Evolutionary conservation across 208 protist species (phyloP), one percentile per base, ranked within the genome.

Genomic region (Acanthamoeba castellanii): DNA sequence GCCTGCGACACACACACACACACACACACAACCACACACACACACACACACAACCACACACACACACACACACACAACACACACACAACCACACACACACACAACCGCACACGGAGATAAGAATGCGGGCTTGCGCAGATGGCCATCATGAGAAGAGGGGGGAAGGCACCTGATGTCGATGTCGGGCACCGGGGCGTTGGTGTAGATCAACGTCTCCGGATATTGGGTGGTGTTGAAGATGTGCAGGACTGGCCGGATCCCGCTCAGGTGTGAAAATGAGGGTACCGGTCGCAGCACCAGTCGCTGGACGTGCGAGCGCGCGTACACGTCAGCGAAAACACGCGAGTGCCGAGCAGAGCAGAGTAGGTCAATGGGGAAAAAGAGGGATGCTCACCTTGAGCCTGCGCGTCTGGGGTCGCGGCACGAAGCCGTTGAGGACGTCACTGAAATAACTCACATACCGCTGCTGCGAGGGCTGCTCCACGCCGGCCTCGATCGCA

Each of bases 401-500:
- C 14, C 42, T 52, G 7, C 42, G 52, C 50, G 42, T 88, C 42
- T 61, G 55, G 50, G 81, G 81, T 66, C 34, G 42, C 25, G 81
- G 81, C 9, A 66, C 1, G 81, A 64, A 88, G 42, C 81, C 81
- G 14, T 64, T 55, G 50, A 88, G 18, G n/a, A 88, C 81, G 30
- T 59, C 45, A 5, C 22, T 18, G 42, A 88, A 88, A 42, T 88
- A 88, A 20, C 45, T 20, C 4, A 88, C 81, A 61, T 88, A 88
- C 20, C 81, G 42, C 30, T 66, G 81, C 34, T 88, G 81, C 6
- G 81, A 88, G 18, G 81, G 81, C 34, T 88, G 81, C 52, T 88
- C 81, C 34, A 88, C 81, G 18, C 81, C 81, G 11, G 70, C 70
- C 70, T 81, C 70, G 18, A 81, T 81, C 70, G 70, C 70, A 9